Evolutionary conservation across 768 basidiomycete genomes (phyloP).

Genomic region (Russula olivacea): DNA sequence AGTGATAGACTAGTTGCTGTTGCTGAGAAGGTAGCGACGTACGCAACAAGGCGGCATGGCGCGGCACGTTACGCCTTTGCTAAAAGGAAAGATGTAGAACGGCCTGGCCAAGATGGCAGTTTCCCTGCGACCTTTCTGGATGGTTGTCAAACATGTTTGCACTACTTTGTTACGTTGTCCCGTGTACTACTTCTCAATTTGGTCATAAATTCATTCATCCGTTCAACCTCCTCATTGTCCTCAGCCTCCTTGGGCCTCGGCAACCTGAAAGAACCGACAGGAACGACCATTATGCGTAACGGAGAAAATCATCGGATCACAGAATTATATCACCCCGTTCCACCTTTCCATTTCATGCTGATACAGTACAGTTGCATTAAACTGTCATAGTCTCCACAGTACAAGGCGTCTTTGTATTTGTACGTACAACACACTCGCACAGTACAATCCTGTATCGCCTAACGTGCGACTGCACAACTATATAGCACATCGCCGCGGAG

Average conservation of each 20-base stretch:
- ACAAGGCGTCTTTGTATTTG: background rate
- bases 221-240: background rate
- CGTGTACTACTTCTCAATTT: background rate
- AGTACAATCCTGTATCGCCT: background rate
- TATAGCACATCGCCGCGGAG: background rate
- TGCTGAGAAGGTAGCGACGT: background rate
- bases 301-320: background rate
- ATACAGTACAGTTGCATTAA: no score
- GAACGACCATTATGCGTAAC: background rate
- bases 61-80: background rate
- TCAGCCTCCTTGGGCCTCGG: background rate
- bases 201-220: background rate
- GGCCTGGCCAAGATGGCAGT: background rate
- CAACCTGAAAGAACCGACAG: background rate
- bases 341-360: no score
- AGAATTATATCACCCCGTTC: background rate
- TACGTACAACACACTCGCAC: background rate
- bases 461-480: background rate
- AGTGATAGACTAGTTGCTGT: no score
- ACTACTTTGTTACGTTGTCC: no score
- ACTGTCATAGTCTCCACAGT: background rate
- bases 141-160: no score
- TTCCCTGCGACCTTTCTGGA: background rate
- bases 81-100: background rate
- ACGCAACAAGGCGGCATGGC: background rate